These are phyloP conservation scores for Metarhizium humberi DNA, from an alignment of 2,329 filamentous ascomycete species.

Conservation along the genomic window DNA sequence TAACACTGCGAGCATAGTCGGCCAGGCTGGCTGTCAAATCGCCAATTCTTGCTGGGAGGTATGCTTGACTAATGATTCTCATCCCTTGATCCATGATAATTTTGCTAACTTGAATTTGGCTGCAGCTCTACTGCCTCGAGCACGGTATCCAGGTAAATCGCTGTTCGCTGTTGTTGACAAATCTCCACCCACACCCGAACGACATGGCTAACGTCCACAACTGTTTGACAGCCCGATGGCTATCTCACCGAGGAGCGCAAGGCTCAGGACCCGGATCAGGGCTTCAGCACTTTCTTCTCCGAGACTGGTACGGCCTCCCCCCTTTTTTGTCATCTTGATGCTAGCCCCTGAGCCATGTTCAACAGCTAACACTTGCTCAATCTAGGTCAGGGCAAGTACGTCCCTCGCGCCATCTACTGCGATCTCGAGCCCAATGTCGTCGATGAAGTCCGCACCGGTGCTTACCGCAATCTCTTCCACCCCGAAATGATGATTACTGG, in stretches of 20 bases:
- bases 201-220: constrained; percentile 5
- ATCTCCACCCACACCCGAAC: constrained; percentile 1
- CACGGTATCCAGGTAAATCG: constrained; percentile 89
- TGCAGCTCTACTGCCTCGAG: constrained; percentile 97
- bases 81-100: background rate
- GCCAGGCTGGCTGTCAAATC: constrained; percentile 99
- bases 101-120: constrained; percentile 16
- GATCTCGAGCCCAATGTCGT: constrained; percentile 99
- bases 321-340: background rate
- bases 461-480: constrained; percentile 96
- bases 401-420: constrained; percentile 97
- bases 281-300: constrained; percentile 99
- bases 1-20: constrained; percentile 63
- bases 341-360: background rate
- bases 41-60: constrained; percentile 99
- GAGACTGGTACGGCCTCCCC: constrained; percentile 71
- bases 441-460: constrained; percentile 95
- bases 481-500: constrained; percentile 99
- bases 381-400: constrained; percentile 94
- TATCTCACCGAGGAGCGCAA: constrained; percentile 98
- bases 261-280: constrained; percentile 82
- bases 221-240: constrained; percentile 70
- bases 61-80: constrained; percentile 33
- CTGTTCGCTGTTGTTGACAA: constrained; percentile 6
- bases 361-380: constrained; percentile 2